These are phyloP conservation scores for Gracilaria gracilis DNA, from an alignment of 23 red algal species.

Conservation along the genomic window DNA sequence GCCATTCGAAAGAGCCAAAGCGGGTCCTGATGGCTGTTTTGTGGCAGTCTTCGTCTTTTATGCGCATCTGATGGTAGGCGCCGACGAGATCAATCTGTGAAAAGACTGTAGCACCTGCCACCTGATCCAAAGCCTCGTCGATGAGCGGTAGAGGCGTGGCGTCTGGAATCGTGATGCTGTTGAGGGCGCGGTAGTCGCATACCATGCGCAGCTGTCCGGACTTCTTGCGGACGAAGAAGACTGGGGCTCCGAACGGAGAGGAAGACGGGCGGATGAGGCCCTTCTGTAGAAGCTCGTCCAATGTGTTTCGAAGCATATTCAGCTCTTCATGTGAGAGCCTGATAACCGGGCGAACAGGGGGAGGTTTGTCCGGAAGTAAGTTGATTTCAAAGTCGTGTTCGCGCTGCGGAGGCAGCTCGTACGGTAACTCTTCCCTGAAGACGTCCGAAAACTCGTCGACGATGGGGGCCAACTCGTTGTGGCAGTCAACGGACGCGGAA, in stretches of 20 bases:
- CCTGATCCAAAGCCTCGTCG: not conserved
- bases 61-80: not conserved
- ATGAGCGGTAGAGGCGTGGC: not conserved
- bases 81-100: conserved; percentile 6
- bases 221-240: conserved; percentile 26
- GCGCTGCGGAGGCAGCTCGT: conserved; percentile 3
- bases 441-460: conserved; percentile 23
- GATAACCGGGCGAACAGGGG: conserved; percentile 30
- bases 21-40: not conserved
- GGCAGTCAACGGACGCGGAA: not conserved
- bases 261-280: not conserved
- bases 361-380: not conserved
- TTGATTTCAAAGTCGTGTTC: conserved; percentile 33
- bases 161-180: conserved; percentile 48
- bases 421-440: not conserved
- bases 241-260: conserved; percentile 10
- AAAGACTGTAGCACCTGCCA: conserved; percentile 17
- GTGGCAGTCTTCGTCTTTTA: not conserved
- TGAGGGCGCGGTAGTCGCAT: conserved; percentile 13
- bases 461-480: conserved; percentile 10
- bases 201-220: conserved; percentile 9
- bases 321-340: not conserved
- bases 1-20: not conserved
- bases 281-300: not conserved
- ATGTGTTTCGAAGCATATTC: not conserved